Evolutionary conservation across 2,329 filamentous ascomycete species (phyloP).

Genomic region (Nemania bipapillata): DNA sequence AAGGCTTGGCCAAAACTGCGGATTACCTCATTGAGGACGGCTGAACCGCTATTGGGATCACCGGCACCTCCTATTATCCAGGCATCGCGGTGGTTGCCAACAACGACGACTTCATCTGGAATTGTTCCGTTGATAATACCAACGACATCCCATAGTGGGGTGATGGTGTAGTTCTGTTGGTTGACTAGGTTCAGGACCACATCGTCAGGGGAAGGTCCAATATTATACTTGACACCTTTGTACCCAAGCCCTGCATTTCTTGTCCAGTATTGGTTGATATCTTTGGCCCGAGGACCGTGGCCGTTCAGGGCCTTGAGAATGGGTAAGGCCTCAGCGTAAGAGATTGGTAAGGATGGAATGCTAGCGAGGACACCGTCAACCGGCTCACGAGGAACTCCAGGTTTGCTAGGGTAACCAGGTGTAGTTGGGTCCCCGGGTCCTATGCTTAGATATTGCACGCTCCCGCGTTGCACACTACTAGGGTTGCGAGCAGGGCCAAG

Average conservation of each 20-base stretch:
- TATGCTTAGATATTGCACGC: constrained; percentile 80
- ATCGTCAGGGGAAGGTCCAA: constrained; percentile 80
- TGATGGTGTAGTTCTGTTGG: constrained; percentile 82
- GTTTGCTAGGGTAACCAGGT: constrained; percentile 91
- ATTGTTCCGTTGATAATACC: constrained; percentile 90
- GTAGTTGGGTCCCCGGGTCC: constrained; percentile 84
- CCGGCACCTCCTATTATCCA: constrained; percentile 86
- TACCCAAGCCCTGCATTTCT: constrained; percentile 77
- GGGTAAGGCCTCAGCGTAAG: constrained; percentile 85
- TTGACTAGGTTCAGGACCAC: constrained; percentile 79
- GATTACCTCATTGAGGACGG: constrained; percentile 79
- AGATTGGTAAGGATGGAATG: constrained; percentile 92
- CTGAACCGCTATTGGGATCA: constrained; percentile 85
- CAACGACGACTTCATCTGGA: constrained; percentile 83
- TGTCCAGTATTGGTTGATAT: constrained; percentile 78
- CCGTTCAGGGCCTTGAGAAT: constrained; percentile 91
- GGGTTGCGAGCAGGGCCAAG: constrained; percentile 87
- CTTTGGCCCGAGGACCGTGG: constrained; percentile 79
- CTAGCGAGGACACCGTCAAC: constrained; percentile 76
- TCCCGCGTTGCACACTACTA: constrained; percentile 89
- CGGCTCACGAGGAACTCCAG: constrained; percentile 80
- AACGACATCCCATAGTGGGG: constrained; percentile 89
- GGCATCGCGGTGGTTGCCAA: constrained; percentile 93
- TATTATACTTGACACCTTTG: constrained; percentile 84
- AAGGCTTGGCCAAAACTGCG: constrained; percentile 77